Percentiles rank a stretch among this genome's conserved stretches.
phyloP scores from a whole-genome alignment of 441 rosid species.

The Populus hybrid region DNA sequence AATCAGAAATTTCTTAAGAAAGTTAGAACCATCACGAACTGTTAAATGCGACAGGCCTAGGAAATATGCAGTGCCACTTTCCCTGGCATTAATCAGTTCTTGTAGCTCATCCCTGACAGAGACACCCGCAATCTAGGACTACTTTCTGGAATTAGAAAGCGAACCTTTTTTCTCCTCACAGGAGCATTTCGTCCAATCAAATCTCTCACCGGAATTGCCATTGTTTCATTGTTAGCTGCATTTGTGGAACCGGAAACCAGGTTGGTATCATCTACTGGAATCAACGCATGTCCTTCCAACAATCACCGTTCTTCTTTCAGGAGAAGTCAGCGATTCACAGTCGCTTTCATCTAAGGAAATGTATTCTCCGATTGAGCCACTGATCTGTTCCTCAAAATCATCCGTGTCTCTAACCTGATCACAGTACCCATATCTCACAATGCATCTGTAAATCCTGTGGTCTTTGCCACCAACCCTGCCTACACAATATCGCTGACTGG shows the following conservation, averaged over 20 bases:
- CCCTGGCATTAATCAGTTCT: slow-evolving; percentile 51
- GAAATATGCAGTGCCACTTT: slow-evolving; percentile 59
- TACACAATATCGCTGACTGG: slow-evolving; percentile 40
- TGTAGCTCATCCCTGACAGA: slow-evolving; percentile 39
- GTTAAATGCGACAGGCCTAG: slow-evolving; percentile 51
- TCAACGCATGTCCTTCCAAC: slow-evolving; percentile 36
- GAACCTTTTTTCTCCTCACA: slow-evolving; percentile 38
- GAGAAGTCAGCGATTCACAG: slow-evolving; percentile 21
- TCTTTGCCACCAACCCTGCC: slow-evolving; percentile 52
- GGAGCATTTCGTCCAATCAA: background rate
- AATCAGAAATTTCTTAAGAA: slow-evolving; percentile 42
- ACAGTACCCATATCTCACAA: slow-evolving; percentile 57
- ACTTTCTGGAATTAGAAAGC: slow-evolving; percentile 35
- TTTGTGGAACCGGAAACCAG: background rate
- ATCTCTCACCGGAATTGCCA: background rate
- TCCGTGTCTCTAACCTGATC: slow-evolving; percentile 43
- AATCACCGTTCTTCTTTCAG: slow-evolving; percentile 43
- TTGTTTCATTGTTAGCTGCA: slow-evolving; percentile 3
- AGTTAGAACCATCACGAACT: slow-evolving; percentile 33
- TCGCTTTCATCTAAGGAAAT: slow-evolving; percentile 49
- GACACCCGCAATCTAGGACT: slow-evolving; percentile 28
- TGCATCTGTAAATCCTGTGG: slow-evolving; percentile 50
- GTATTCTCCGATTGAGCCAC: slow-evolving; percentile 50
- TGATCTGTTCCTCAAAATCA: slow-evolving; percentile 57
- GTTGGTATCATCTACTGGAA: slow-evolving; percentile 22